Percentiles rank a stretch among this genome's conserved stretches.
phyloP scores from a whole-genome alignment of 139 green algal species.

The Chara braunii region DNA sequence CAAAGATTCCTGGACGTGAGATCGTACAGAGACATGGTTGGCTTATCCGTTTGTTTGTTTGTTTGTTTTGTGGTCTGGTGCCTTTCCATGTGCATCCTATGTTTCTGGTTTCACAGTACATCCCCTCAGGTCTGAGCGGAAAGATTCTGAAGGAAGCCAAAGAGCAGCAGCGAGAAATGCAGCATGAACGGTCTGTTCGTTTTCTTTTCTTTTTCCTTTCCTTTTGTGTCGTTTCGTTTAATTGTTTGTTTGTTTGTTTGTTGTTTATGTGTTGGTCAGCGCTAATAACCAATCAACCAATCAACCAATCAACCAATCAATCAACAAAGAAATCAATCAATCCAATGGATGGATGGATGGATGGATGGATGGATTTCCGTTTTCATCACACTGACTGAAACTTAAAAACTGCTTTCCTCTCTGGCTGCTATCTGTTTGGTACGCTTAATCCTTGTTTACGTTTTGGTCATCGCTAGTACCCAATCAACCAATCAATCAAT shows the following conservation, averaged over 20 bases:
- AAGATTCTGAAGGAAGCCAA: conserved; percentile 71
- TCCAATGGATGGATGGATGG: not conserved
- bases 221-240: not conserved
- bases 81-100: too few relatives aligned
- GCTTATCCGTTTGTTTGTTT: too few relatives aligned
- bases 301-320: not conserved
- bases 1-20: too few relatives aligned
- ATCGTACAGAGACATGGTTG: too few relatives aligned
- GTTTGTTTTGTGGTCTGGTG: too few relatives aligned
- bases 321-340: not conserved
- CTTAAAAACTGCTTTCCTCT: too few relatives aligned
- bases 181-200: conserved; percentile 36
- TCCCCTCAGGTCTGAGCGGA: conserved; percentile 42
- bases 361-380: not conserved
- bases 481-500: too few relatives aligned
- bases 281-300: not conserved
- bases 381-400: too few relatives aligned
- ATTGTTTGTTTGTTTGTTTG: not conserved
- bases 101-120: conserved; percentile 13
- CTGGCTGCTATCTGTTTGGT: too few relatives aligned
- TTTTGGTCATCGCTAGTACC: too few relatives aligned
- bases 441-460: too few relatives aligned
- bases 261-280: not conserved
- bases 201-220: not conserved
- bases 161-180: conserved; percentile 77